Conservation (phyloP, 2,329 filamentous ascomycete genomes). For the Neurospora crassa region DNA sequence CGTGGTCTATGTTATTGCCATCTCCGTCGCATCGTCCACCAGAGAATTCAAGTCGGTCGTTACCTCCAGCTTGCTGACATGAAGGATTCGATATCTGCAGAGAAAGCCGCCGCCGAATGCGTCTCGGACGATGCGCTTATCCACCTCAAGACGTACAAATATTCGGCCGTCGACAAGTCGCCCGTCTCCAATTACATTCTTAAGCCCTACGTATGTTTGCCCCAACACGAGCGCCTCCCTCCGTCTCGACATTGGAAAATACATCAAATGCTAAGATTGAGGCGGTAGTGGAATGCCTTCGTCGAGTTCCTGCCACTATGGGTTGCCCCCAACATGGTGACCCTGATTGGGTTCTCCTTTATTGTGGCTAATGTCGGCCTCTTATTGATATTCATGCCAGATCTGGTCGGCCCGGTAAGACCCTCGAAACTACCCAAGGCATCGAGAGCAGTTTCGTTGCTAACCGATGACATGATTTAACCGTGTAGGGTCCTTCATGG, state of each 20-base stretch:
- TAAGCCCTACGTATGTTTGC: slow-evolving; percentile 73
- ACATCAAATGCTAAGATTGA: slow-evolving; percentile 12
- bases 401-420: slow-evolving; percentile 78
- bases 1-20: background rate
- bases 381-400: slow-evolving; percentile 73
- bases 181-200: slow-evolving; percentile 89
- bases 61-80: slow-evolving; percentile 4
- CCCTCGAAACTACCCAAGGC: background rate
- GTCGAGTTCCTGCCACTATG: slow-evolving; percentile 89
- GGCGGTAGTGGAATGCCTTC: slow-evolving; percentile 82
- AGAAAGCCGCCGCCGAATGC: slow-evolving; percentile 55
- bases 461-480: slow-evolving; percentile 1
- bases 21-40: background rate
- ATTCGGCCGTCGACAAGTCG: slow-evolving; percentile 94
- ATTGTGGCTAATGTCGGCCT: slow-evolving; percentile 74
- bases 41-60: background rate
- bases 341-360: slow-evolving; percentile 87
- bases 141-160: slow-evolving; percentile 93
- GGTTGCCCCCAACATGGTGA: slow-evolving; percentile 97
- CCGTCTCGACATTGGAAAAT: background rate
- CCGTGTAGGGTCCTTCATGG: slow-evolving; percentile 67
- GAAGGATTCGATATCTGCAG: slow-evolving; percentile 20
- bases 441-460: background rate
- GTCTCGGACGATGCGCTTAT: slow-evolving; percentile 84
- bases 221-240: slow-evolving; percentile 6